Evolutionary conservation across 2,329 filamentous ascomycete genomes (phyloP), one percentile per base, ranked within the genome.

Genomic region (Phialophora chinensis): DNA sequence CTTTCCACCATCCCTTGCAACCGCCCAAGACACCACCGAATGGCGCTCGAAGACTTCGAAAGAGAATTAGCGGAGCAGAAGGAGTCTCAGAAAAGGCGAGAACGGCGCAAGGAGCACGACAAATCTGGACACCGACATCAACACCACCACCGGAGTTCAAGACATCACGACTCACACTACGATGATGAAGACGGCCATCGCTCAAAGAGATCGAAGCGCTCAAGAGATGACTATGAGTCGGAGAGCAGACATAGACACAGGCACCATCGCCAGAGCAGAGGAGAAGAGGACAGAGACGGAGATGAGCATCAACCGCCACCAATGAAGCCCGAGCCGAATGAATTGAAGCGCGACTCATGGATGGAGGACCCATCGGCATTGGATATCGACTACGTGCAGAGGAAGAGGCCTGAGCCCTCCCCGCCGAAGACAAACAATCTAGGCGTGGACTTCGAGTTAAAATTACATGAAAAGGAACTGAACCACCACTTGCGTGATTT

Each of bases 341-440:
- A 79, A 0, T 73, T 89, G 35, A 85, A 88, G 71, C 87, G 96
- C 69, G 95, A 98, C 77, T 87, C 90, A 0, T 99, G 96, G 93
- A 99, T 99, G 95, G 90, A 93, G 66, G 90, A 90, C 0, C 93
- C 94, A 0, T 91, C 91, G 0, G 88, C 90, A 0, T 80, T 96
- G 42, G 90, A 93, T 61, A 83, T 98, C 65, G 93, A 98, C 75
- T 97, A 96, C 76, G 75, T 82, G 27, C 79, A 81, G 42, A 77
- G 79, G 85, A 72, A 85, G 68, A 87, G 87, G 67, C 77, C 79
- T 44, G 81, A 80, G 63, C 85, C 80, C 71, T 80, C 80, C 58
- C 49, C 49, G 23, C 73, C 78, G 5, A 78, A 77, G 60, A 69
- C 77, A 4, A 77, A 72, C 60, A 80, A 80, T 73, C 74, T 82